A percentile compares a stretch with the other conserved stretches of the same genome.
phyloP scores from a whole-genome alignment of 768 basidiomycete species.

The Boletellus ananiceps region DNA sequence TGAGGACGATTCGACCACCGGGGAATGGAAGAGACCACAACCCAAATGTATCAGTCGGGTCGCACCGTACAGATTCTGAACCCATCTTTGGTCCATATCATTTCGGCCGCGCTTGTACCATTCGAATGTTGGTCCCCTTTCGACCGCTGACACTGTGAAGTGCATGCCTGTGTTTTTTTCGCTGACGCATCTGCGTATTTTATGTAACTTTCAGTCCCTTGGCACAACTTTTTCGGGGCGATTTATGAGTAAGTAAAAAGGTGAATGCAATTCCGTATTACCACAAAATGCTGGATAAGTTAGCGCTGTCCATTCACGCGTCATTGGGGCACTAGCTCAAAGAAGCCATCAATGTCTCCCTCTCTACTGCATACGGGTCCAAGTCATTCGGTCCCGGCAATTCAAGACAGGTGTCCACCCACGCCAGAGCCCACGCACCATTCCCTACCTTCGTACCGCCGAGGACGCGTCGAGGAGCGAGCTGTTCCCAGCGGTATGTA shows the following conservation, averaged over 20 bases:
- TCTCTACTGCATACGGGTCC: slow-evolving; percentile 19
- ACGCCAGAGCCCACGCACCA: slow-evolving; percentile 76
- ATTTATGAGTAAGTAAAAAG: background rate
- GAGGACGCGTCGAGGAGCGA: slow-evolving; percentile 50
- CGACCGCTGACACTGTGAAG: too few relatives aligned
- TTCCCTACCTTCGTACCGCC: slow-evolving; percentile 75
- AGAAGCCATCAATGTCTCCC: slow-evolving; percentile 16
- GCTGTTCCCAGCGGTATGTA: slow-evolving; percentile 51
- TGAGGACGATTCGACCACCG: too few relatives aligned
- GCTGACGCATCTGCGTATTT: too few relatives aligned
- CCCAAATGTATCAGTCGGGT: too few relatives aligned
- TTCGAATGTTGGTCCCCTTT: too few relatives aligned
- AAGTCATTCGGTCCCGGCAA: slow-evolving; percentile 20
- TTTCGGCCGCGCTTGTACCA: too few relatives aligned
- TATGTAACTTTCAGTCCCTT: too few relatives aligned
- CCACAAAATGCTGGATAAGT: background rate
- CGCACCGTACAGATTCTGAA: too few relatives aligned
- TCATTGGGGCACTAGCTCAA: slow-evolving; percentile 4
- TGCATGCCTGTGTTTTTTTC: too few relatives aligned
- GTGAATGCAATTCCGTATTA: background rate
- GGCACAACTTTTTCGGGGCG: too few relatives aligned
- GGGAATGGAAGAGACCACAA: too few relatives aligned
- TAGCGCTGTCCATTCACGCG: background rate
- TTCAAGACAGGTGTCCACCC: slow-evolving; percentile 58
- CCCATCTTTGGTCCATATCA: too few relatives aligned